These are phyloP conservation scores for Xylariaceae sp. DNA, from an alignment of 2,329 filamentous ascomycete species.

Conservation along the genomic window DNA sequence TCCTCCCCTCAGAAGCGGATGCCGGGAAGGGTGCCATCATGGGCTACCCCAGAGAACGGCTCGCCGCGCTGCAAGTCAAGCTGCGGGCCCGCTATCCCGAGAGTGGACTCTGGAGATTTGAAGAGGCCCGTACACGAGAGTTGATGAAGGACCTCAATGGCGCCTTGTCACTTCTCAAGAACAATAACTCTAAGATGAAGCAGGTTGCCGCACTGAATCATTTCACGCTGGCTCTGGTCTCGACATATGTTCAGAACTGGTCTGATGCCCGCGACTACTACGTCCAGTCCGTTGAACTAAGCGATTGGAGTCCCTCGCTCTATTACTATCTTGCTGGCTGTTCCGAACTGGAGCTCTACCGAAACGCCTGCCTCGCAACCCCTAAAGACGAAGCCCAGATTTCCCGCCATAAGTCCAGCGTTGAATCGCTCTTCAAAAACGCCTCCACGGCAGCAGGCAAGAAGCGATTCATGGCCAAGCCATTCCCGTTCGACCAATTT, in stretches of 20 bases:
- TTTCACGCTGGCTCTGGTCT: slow-evolving; percentile 76
- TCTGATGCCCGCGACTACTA: slow-evolving; percentile 68
- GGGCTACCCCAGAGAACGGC: slow-evolving; percentile 66
- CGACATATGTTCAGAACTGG: slow-evolving; percentile 77
- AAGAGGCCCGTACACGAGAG: slow-evolving; percentile 74
- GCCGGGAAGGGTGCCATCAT: slow-evolving; percentile 51
- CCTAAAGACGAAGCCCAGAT: slow-evolving; percentile 41
- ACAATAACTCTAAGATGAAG: slow-evolving; percentile 66
- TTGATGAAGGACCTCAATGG: slow-evolving; percentile 60
- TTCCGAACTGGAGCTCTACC: slow-evolving; percentile 76
- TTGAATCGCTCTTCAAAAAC: slow-evolving; percentile 65
- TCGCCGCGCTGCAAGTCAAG: slow-evolving; percentile 59
- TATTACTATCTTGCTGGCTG: slow-evolving; percentile 86
- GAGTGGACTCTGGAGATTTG: slow-evolving; percentile 78
- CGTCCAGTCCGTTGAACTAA: slow-evolving; percentile 67
- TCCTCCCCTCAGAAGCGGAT: slow-evolving; percentile 61
- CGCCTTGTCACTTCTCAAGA: slow-evolving; percentile 60
- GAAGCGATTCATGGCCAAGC: slow-evolving; percentile 83
- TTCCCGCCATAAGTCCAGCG: slow-evolving; percentile 53
- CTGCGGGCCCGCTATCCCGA: slow-evolving; percentile 78
- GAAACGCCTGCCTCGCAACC: slow-evolving; percentile 47
- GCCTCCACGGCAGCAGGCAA: slow-evolving; percentile 71
- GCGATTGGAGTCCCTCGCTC: slow-evolving; percentile 83
- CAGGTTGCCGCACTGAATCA: slow-evolving; percentile 80
- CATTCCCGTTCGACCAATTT: slow-evolving; percentile 86